Percentiles rank a stretch among this genome's conserved stretches.
These are phyloP conservation scores for Tricholoma sp. DNA, from an alignment of 768 basidiomycete genomes.

Conservation along the genomic window DNA sequence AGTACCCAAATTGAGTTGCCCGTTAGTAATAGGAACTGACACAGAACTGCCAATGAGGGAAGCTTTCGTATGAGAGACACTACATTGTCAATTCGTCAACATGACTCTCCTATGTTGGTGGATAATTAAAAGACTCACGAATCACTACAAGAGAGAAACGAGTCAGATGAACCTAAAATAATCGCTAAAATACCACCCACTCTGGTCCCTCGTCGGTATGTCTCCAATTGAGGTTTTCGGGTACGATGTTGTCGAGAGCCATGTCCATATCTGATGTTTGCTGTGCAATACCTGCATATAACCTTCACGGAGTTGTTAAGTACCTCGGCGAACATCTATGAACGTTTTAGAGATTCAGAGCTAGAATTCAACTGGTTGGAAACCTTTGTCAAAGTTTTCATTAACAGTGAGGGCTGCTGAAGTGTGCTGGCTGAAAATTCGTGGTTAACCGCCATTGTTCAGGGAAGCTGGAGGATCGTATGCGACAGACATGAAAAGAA, in stretches of 20 bases:
- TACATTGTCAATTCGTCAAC: slow-evolving; percentile 20
- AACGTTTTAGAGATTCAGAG: background rate
- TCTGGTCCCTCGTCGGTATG: slow-evolving; percentile 93
- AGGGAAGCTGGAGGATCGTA: background rate
- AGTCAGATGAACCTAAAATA: background rate
- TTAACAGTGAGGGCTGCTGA: slow-evolving; percentile 79
- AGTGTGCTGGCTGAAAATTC: slow-evolving; percentile 48
- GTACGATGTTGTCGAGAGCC: slow-evolving; percentile 86
- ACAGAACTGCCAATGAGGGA: slow-evolving; percentile 80
- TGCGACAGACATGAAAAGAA: slow-evolving; percentile 73
- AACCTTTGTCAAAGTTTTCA: slow-evolving; percentile 84
- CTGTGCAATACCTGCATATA: background rate
- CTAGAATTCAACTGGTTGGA: slow-evolving; percentile 30
- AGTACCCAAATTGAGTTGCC: slow-evolving; percentile 74
- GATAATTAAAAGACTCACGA: slow-evolving; percentile 45
- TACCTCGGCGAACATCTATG: slow-evolving; percentile 32
- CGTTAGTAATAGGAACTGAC: slow-evolving; percentile 78
- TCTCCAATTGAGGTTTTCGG: slow-evolving; percentile 73
- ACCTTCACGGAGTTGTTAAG: background rate
- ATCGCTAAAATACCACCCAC: slow-evolving; percentile 38
- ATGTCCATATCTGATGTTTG: slow-evolving; percentile 78
- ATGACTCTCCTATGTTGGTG: slow-evolving; percentile 1
- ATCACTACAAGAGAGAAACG: slow-evolving; percentile 44
- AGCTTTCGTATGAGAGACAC: slow-evolving; percentile 89
- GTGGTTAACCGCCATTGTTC: slow-evolving; percentile 1